A percentile compares a stretch with the other conserved stretches of the same genome.
phyloP scores from a whole-genome alignment of 1,284 basidiomycete genomes.

The Fomitopsis schrenkii region DNA sequence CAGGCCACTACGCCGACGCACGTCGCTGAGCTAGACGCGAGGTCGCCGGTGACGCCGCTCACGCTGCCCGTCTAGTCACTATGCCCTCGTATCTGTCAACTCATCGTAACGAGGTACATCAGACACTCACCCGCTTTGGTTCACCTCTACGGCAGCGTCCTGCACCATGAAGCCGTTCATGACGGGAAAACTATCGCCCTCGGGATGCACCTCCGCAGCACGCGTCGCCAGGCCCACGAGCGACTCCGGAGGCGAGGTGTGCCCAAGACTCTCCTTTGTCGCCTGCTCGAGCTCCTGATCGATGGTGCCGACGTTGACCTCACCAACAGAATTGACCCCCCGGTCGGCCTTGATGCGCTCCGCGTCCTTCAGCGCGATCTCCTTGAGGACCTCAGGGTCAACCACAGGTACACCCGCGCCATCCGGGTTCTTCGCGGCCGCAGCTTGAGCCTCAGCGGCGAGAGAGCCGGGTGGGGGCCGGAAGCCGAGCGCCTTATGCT shows the following conservation, averaged over 20 bases:
- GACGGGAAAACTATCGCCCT: constrained; percentile 14
- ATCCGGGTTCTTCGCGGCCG: constrained; percentile 26
- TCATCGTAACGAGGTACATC: neutral
- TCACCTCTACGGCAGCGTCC: constrained; percentile 5
- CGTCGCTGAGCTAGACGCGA: neutral
- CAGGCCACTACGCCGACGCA: neutral
- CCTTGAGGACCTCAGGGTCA: constrained; percentile 19
- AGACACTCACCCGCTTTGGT: constrained; percentile 6
- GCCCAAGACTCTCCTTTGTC: constrained; percentile 27
- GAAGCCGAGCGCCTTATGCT: constrained; percentile 32
- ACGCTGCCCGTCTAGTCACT: constrained; percentile 5
- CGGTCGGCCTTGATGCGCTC: constrained; percentile 24
- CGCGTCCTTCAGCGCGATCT: constrained; percentile 17
- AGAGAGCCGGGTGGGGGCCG: constrained; percentile 31
- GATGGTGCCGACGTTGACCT: constrained; percentile 20
- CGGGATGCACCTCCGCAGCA: constrained; percentile 26
- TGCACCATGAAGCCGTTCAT: constrained; percentile 10
- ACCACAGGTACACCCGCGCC: constrained; percentile 17
- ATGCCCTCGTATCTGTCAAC: neutral
- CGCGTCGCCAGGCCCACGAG: constrained; percentile 28
- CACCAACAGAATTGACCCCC: constrained; percentile 15
- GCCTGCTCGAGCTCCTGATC: constrained; percentile 12
- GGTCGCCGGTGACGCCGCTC: neutral
- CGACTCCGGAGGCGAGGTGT: constrained; percentile 28
- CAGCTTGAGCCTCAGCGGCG: constrained; percentile 28